Conservation (phyloP, 805 yeast species). For the Ogataea ganodermae region DNA sequence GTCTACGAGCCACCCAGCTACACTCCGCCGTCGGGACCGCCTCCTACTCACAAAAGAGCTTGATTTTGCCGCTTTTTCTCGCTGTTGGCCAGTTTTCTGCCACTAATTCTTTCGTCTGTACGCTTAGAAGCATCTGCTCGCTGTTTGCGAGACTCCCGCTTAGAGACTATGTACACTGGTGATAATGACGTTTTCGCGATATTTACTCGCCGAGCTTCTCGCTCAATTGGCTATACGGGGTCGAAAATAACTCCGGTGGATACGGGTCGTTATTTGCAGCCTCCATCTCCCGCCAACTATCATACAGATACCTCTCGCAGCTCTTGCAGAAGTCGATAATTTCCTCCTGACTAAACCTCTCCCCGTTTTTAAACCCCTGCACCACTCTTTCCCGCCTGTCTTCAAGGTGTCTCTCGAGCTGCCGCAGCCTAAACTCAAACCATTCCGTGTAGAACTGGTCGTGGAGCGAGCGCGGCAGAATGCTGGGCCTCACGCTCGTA, state of each 20-base stretch:
- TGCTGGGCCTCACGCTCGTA: conserved; percentile 39
- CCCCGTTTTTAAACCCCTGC: conserved; percentile 23
- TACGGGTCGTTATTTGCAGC: conserved; percentile 33
- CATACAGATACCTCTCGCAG: conserved; percentile 33
- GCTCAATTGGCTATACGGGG: conserved; percentile 26
- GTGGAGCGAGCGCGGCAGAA: conserved; percentile 36
- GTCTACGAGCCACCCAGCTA: conserved; percentile 13
- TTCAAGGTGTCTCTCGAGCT: conserved; percentile 32
- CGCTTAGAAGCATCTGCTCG: too few species aligned
- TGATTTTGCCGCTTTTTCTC: neutral
- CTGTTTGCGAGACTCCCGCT: neutral
- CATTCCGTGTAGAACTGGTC: conserved; percentile 39
- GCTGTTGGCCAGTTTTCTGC: too few species aligned
- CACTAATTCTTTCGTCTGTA: too few species aligned
- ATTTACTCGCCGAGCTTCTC: neutral
- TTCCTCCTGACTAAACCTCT: conserved; percentile 33
- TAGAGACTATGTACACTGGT: neutral
- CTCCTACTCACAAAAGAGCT: conserved; percentile 20
- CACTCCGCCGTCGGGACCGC: conserved; percentile 27
- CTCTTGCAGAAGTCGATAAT: conserved; percentile 32
- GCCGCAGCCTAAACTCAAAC: conserved; percentile 35
- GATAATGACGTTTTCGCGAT: too few species aligned
- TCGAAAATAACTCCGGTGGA: conserved; percentile 31
- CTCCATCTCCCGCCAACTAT: conserved; percentile 39
- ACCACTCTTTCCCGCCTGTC: conserved; percentile 22